These are phyloP conservation scores for Hyphopichia homilentoma DNA, from an alignment of 805 yeast genomes.

Conservation along the genomic window DNA sequence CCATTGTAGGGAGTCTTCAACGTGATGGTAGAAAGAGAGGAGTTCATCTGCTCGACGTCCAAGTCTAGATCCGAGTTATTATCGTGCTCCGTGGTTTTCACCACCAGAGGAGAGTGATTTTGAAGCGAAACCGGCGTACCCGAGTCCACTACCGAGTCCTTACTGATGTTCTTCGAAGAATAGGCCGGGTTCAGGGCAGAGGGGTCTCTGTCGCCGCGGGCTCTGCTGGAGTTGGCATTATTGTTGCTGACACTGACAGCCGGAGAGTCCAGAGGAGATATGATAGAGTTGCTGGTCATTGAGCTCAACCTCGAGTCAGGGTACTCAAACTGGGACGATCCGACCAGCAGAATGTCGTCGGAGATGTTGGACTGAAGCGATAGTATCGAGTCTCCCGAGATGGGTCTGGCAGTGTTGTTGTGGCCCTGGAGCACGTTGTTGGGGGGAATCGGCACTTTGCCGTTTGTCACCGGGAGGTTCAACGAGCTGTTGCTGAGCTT, in stretches of 20 bases:
- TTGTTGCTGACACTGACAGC: constrained; percentile 5
- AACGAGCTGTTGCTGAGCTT: constrained; percentile 22
- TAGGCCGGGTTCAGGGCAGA: not conserved
- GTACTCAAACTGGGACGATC: constrained; percentile 31
- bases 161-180: too few relatives aligned
- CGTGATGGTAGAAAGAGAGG: constrained; percentile 9
- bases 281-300: constrained; percentile 25
- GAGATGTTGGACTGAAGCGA: constrained; percentile 30
- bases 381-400: constrained; percentile 29
- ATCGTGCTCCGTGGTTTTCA: not conserved
- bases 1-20: not conserved
- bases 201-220: not conserved
- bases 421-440: constrained; percentile 1
- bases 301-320: constrained; percentile 37
- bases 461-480: constrained; percentile 12
- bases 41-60: constrained; percentile 2
- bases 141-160: not conserved
- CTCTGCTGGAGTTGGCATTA: constrained; percentile 2
- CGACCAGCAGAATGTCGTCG: constrained; percentile 33
- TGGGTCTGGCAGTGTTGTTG: constrained; percentile 15
- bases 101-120: too few relatives aligned
- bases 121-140: not conserved
- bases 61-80: not conserved
- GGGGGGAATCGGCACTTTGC: constrained; percentile 6
- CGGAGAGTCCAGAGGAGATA: constrained; percentile 18